Base-by-base conservation (phyloP, 116 monocot genomes). In the Dioscorea cayenensis region DNA sequence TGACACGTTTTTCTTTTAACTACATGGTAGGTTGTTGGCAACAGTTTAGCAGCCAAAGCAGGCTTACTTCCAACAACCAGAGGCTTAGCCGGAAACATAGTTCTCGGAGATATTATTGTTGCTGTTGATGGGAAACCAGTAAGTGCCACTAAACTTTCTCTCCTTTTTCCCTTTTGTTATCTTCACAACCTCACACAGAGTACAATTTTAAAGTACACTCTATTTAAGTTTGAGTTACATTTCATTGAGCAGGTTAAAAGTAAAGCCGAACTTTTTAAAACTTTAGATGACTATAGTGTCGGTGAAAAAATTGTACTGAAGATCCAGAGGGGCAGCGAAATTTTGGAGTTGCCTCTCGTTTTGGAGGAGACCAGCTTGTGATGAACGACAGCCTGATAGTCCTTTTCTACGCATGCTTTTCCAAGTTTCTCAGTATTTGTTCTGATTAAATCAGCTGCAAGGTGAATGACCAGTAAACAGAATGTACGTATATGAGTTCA, bases 101-200 rank as follows among this genome's bases (percentile, higher is more conserved):
- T 92, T 82, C 90, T 92, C 14, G 90, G 92, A 32, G 96, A 96
- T 76, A 72, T 90, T 50, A 88, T 96, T 70, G 69, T 84, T 77
- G 82, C 82, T 28, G 71, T 92, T 60, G 82, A 96, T 66, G 80
- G 70, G 36, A 92, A 89, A 60, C 90, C 85, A 59, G 92, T 90
- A 69, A 86, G 91, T 77, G 14, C 83, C 20, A 43, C 22, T 70
- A 49, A 10, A 17, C 13, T 17, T 7, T 5, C 17, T 36, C 28
- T 43, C 16, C 14, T 18, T 43, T 51, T 10, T 61, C 11, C 28
- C 58, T 14, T 68, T 29, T 20, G 17, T 51, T 36, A 7, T 3
- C 60, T 6, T 43, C 0, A 43, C 43, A 43, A 0, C 43, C 7
- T 55, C 55, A n/a, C 55, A 12, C 55, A 55, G 17, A 14, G 12